Percentiles rank a stretch among this genome's conserved stretches.
phyloP scores from a whole-genome alignment of 352 stramenopile genomes.

The Phytophthora tentaculata region DNA sequence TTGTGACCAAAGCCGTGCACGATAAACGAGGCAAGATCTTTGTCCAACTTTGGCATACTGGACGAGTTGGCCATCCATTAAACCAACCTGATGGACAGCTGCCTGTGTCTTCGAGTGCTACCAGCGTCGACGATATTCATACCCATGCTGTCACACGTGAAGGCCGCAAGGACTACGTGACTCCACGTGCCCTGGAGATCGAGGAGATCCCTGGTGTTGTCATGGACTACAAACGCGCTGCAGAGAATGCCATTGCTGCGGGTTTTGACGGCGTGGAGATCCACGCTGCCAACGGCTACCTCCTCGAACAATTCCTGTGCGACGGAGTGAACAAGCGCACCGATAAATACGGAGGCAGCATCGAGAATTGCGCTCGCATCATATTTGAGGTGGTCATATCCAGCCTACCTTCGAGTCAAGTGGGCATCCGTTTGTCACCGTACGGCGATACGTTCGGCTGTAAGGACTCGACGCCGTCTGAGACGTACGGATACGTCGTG shows the following conservation, averaged over 20 bases:
- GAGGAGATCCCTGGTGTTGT: background rate
- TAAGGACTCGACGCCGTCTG: constrained; percentile 10
- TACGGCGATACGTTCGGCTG: constrained; percentile 9
- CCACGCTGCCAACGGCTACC: background rate
- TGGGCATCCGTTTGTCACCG: constrained; percentile 5
- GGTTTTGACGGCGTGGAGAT: background rate
- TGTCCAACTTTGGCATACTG: background rate
- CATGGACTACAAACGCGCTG: background rate
- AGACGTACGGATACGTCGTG: constrained; percentile 13
- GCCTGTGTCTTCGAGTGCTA: background rate
- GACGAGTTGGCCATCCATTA: background rate
- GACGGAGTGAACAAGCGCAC: background rate
- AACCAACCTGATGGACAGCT: background rate
- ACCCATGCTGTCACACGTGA: background rate
- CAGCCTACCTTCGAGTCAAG: constrained; percentile 6
- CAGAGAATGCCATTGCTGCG: background rate
- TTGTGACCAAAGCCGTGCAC: background rate
- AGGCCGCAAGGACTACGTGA: background rate
- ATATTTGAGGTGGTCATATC: constrained; percentile 13
- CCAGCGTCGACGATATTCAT: background rate
- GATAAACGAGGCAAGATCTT: constrained; percentile 1
- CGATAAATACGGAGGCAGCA: background rate
- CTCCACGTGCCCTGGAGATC: background rate
- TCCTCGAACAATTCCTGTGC: constrained; percentile 1
- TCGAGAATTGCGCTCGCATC: constrained; percentile 6